Conservation (phyloP, 352 stramenopile genomes). For the Discostella stelligera region DNA sequence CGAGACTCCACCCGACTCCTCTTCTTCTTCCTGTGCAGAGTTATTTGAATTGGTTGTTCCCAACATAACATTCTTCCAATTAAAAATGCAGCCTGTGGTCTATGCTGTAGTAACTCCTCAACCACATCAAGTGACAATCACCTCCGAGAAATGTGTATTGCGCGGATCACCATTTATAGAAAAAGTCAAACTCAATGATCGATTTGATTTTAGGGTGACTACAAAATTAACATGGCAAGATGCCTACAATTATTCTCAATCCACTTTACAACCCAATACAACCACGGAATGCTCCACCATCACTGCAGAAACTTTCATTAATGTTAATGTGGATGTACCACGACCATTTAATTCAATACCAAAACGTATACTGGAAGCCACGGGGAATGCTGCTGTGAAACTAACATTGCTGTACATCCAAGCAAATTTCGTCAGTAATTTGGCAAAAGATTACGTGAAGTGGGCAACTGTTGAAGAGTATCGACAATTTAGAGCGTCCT, state of each 20-base stretch:
- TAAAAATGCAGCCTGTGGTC: slow-evolving; percentile 46
- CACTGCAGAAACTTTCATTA: slow-evolving; percentile 35
- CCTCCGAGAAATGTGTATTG: slow-evolving; percentile 39
- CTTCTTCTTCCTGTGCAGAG: not conserved
- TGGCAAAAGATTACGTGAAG: slow-evolving; percentile 47
- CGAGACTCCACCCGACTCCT: not conserved
- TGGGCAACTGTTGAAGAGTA: slow-evolving; percentile 48
- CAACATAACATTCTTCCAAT: slow-evolving; percentile 47
- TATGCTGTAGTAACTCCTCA: slow-evolving; percentile 37
- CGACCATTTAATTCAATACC: slow-evolving; percentile 43
- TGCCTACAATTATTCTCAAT: slow-evolving; percentile 2
- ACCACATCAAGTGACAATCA: slow-evolving; percentile 38
- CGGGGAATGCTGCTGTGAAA: slow-evolving; percentile 45
- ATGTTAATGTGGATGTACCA: slow-evolving; percentile 49
- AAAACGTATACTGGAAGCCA: slow-evolving; percentile 36
- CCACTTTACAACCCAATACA: not conserved
- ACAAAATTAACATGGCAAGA: slow-evolving; percentile 47
- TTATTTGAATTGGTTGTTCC: slow-evolving; percentile 48
- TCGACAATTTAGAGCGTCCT: slow-evolving; percentile 37
- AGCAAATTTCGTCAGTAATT: slow-evolving; percentile 44
- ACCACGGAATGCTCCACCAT: slow-evolving; percentile 18
- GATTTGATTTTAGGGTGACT: slow-evolving; percentile 44
- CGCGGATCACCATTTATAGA: slow-evolving; percentile 49
- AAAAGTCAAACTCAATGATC: slow-evolving; percentile 49
- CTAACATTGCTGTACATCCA: slow-evolving; percentile 47